Evolutionary conservation across 2,329 filamentous ascomycete species (phyloP), one percentile per base, ranked within the genome.

Genomic region (Pseudogymnoascus sp.): DNA sequence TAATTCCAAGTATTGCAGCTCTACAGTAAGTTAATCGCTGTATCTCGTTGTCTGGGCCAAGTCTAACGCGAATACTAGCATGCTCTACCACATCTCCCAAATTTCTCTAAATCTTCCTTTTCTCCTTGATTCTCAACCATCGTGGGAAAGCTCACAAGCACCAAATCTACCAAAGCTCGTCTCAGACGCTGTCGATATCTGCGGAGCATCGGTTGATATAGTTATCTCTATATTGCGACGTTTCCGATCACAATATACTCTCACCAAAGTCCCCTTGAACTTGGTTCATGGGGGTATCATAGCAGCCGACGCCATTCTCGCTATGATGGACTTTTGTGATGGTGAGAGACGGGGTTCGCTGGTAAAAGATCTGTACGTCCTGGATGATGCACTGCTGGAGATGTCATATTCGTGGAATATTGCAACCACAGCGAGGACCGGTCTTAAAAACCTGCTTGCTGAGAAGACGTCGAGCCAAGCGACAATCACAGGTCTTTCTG

Each of bases 241-340:
- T n/a, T 64, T 63, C 26, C 63, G 62, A 55, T 23, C 62, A 11
- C 62, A 65, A n/a, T 37, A 65, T 33, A 41, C 33, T 1, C 60
- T 65, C 11, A 62, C 29, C 41, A 60, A 39, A 11, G 62, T 45
- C 2, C 62, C 64, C 2, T 49, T 65, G 2, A 11, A 29, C 23
- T 65, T 65, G 31, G 64, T 64, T 31, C 60, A 65, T 8, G 64
- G 64, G 10, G 33, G 49, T 14, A 65, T 65, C 41, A 63, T 11
- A 12, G 64, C 64, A 11, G 39, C 39, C n/a, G 62, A 65, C 26
- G 62, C 60, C n/a, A 60, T 52, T 23, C 23, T 65, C 1, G 43
- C 39, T 10, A 61, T 61, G 26, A 55, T 55, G 49, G 26, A 55
- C n/a, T 55, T 55, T 31, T 55, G 49, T 19, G 49, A 55, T 6